Conservation (phyloP, 2,329 filamentous ascomycete species). For the Sporothrix pallida region DNA sequence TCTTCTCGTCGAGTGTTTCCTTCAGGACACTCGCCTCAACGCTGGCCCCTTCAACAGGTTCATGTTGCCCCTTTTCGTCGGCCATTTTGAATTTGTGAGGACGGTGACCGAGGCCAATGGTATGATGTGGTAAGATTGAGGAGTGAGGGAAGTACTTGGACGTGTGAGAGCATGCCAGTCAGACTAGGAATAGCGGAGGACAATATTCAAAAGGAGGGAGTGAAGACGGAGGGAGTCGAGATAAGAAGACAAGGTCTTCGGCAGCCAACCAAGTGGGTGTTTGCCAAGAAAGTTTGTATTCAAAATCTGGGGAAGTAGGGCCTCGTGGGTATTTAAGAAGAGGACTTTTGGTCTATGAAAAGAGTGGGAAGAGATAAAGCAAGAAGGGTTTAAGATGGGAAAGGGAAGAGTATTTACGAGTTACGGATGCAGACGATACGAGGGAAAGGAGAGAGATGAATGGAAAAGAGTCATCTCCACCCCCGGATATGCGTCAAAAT, state of each 20-base stretch:
- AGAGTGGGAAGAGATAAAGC: not conserved
- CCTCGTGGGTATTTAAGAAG: not conserved
- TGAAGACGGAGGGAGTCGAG: too few species aligned
- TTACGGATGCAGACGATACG: not conserved
- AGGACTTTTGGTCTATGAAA: not conserved
- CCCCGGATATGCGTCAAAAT: slow-evolving; percentile 1
- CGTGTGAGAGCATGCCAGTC: slow-evolving; percentile 1
- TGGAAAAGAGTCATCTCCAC: not conserved
- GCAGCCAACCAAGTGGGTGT: not conserved
- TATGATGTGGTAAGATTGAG: not conserved
- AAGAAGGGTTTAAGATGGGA: not conserved
- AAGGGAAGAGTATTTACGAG: not conserved
- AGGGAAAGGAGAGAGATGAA: not conserved
- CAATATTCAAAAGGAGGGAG: not conserved
- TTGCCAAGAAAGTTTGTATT: not conserved
- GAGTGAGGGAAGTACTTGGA: not conserved
- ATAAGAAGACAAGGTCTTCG: not conserved
- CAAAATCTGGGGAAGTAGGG: slow-evolving; percentile 2
- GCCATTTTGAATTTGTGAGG: not conserved
- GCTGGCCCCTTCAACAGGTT: not conserved
- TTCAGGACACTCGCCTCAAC: not conserved
- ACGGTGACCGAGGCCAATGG: not conserved
- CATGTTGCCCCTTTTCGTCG: not conserved
- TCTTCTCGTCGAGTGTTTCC: not conserved
- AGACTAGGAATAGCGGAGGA: not conserved